Conservation (phyloP, 331 rosid species). For the Quercus tomentella region DNA sequence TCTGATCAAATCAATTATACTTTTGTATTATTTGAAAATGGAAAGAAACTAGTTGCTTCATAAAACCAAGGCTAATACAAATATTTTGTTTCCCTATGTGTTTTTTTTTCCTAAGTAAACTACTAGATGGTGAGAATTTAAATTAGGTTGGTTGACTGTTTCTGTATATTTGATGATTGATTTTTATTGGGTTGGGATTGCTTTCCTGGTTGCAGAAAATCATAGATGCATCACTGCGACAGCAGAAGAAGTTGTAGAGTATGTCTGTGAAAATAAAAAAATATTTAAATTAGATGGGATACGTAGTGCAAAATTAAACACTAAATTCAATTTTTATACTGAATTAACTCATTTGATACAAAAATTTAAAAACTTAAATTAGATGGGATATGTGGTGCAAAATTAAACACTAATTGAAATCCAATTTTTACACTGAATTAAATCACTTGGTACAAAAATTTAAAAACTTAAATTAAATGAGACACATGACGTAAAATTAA, state of each 20-base stretch:
- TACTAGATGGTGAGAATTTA: background rate
- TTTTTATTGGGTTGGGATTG: constrained; percentile 4
- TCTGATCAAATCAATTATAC: background rate
- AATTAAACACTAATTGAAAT: too few relatives aligned
- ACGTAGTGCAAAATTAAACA: too few relatives aligned
- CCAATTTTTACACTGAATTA: too few relatives aligned
- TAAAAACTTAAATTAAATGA: too few relatives aligned
- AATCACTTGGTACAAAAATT: too few relatives aligned
- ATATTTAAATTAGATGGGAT: too few relatives aligned
- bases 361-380: too few relatives aligned
- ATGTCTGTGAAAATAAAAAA: constrained; percentile 28
- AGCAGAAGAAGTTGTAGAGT: constrained; percentile 76
- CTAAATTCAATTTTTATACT: too few relatives aligned
- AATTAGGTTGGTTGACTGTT: background rate
- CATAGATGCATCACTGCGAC: constrained; percentile 57
- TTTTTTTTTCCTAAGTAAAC: background rate
- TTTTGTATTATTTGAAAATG: background rate
- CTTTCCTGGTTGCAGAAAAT: constrained; percentile 48
- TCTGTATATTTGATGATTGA: background rate
- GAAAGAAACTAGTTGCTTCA: background rate
- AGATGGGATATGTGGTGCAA: rapidly evolving
- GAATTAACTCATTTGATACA: rapidly evolving
- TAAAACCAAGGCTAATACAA: background rate
- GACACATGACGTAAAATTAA: too few relatives aligned
- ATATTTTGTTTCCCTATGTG: background rate